A percentile compares a stretch with the other conserved stretches of the same genome.
phyloP scores from a whole-genome alignment of 2,329 filamentous ascomycete species.

The Purpureocillium lavendulum region DNA sequence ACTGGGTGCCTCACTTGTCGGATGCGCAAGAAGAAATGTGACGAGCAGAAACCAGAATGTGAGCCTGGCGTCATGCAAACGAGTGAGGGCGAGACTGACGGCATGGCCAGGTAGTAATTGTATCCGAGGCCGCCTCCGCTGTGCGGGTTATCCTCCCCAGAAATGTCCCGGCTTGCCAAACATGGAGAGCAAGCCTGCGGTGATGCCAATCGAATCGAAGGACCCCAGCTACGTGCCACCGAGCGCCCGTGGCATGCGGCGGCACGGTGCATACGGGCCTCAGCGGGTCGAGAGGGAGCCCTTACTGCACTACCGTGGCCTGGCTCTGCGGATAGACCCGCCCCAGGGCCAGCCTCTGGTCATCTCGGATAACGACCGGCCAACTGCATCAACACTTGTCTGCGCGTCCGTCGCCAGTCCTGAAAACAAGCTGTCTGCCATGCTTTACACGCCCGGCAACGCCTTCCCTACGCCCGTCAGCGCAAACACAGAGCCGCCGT shows the following conservation, averaged over 20 bases:
- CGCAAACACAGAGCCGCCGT: conserved; percentile 36
- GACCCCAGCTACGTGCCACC: conserved; percentile 57
- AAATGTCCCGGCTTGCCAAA: conserved; percentile 68
- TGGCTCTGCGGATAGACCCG: conserved; percentile 53
- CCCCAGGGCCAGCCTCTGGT: conserved; percentile 48
- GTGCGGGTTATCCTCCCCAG: conserved; percentile 81
- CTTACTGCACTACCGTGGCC: conserved; percentile 51
- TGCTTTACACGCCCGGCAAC: conserved; percentile 46
- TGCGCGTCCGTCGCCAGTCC: conserved; percentile 51
- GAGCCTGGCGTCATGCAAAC: too few species aligned
- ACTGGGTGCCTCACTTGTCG: too few species aligned
- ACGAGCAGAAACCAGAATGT: conserved; percentile 91
- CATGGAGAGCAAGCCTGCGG: conserved; percentile 57
- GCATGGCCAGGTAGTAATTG: conserved; percentile 73
- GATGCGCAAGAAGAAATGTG: conserved; percentile 93
- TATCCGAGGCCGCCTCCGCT: conserved; percentile 79
- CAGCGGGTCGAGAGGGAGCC: conserved; percentile 45
- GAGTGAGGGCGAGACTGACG: too few species aligned
- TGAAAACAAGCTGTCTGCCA: conserved; percentile 51
- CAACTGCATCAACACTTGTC: conserved; percentile 49
- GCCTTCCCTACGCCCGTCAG: conserved; percentile 56
- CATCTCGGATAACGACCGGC: conserved; percentile 46
- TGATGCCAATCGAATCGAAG: conserved; percentile 77
- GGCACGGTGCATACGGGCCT: conserved; percentile 29
- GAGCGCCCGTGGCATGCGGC: conserved; percentile 54